Base-by-base conservation (phyloP, 2,329 filamentous ascomycete species). In the Blumeriella jaapii region DNA sequence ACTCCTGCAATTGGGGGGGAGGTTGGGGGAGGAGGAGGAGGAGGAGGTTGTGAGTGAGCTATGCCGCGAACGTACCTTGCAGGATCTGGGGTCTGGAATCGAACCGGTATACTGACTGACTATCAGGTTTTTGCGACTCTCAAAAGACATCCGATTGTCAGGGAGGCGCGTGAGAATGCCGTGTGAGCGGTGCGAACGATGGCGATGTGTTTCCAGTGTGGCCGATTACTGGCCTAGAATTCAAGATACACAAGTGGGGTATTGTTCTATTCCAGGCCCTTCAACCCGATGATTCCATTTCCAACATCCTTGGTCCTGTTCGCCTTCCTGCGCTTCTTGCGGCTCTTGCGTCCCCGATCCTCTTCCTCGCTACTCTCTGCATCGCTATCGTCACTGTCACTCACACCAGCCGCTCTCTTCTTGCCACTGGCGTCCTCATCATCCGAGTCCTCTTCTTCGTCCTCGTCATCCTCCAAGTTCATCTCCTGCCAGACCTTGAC, bases 401-500 rank as follows among this genome's bases (percentile, higher is more conserved):
- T 46, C 10, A 33, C 42, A 10, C 32, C 40, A 9, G 41, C 15
- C 22, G 31, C 13, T 37, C 55, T 50, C 45, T 61, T 61, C 22
- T 40, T 46, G 2, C 39, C 24, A 9, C 23, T 33, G 56, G 57
- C 52, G 62, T 68, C 53, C 63, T 67, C 55, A 59, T 64, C 39
- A 59, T 68, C 64, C 0, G 61, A 67, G 1, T 66, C 67, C 0
- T 71, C 69, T 0, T 65, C 67, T 1, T 64, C 64, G 1, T 56
- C 55, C 2, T 49, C 49, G 18, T 55, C 51, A 2, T 62, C 64
- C 14, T 69, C 66, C 2, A 67, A 56, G 38, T 64, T 65, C n/a
- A 70, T 64, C 41, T 91, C 75, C 41, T 76, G 75, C 91, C 91
- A 98, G 2, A 96, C 78, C 59, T 95, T 95, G 44, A 98, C 72